Evolutionary conservation across 441 rosid genomes (phyloP).

Genomic region (Manihot esculenta): DNA sequence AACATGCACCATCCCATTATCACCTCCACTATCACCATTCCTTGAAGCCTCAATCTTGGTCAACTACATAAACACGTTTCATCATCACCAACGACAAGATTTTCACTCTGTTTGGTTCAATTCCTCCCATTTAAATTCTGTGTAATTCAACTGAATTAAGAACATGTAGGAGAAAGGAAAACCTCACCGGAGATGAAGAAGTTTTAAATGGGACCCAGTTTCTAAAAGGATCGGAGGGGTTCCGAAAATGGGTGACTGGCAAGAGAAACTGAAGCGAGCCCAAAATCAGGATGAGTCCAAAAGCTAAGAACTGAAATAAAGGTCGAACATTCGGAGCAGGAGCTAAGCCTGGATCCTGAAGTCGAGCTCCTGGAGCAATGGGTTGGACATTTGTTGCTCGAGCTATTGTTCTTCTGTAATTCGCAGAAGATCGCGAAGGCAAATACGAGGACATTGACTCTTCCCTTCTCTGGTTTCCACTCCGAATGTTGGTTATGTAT

Average conservation of each 20-base stretch:
- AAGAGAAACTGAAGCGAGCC: slow-evolving; percentile 35
- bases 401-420: slow-evolving; percentile 23
- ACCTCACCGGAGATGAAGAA: slow-evolving; percentile 23
- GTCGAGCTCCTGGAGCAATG: neutral
- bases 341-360: slow-evolving; percentile 12
- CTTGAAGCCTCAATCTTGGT: slow-evolving; percentile 15
- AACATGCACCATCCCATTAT: slow-evolving; percentile 39
- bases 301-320: slow-evolving; percentile 28
- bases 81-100: neutral
- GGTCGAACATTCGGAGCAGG: slow-evolving; percentile 34
- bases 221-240: slow-evolving; percentile 39
- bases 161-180: neutral
- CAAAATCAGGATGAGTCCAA: slow-evolving; percentile 28
- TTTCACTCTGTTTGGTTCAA: too few relatives aligned
- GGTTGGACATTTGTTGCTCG: slow-evolving; percentile 11
- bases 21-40: slow-evolving; percentile 13
- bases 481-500: too few relatives aligned
- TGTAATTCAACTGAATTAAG: too few relatives aligned
- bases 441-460: slow-evolving; percentile 30
- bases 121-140: too few relatives aligned
- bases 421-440: slow-evolving; percentile 23
- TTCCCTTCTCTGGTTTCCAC: neutral
- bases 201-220: slow-evolving; percentile 36
- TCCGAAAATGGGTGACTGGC: slow-evolving; percentile 47
- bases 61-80: neutral